A percentile compares a stretch with the other conserved stretches of the same genome.
phyloP scores from a whole-genome alignment of 129 eudicot species.

The Tagetes patula region DNA sequence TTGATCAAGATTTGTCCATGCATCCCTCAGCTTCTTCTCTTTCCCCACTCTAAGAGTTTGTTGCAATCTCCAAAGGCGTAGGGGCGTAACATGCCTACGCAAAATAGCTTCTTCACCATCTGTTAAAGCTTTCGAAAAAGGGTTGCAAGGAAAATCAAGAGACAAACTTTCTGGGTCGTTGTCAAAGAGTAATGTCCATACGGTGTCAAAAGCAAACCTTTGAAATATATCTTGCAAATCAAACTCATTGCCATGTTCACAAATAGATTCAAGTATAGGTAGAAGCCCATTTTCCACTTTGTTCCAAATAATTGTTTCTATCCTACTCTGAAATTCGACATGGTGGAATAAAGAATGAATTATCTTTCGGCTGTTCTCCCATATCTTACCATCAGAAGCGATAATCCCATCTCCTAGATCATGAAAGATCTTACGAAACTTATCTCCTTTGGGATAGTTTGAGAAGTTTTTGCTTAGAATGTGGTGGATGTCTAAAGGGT shows the following conservation, averaged over 20 bases:
- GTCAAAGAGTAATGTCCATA: conserved; percentile 29
- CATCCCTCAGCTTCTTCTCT: conserved; percentile 3
- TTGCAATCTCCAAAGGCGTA: conserved; percentile 20
- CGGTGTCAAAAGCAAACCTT: conserved; percentile 44
- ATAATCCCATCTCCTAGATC: conserved; percentile 42
- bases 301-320: conserved; percentile 10
- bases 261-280: conserved; percentile 5
- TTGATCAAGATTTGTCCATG: background rate
- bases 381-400: conserved; percentile 29
- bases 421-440: conserved; percentile 36
- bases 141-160: conserved; percentile 26
- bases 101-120: conserved; percentile 34
- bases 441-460: conserved; percentile 39
- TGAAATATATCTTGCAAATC: conserved; percentile 54
- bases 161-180: conserved; percentile 38
- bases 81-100: conserved; percentile 42
- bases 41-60: background rate
- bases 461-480: background rate
- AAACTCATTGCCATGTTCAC: conserved; percentile 4
- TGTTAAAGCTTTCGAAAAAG: conserved; percentile 26
- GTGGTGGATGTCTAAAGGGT: too few relatives aligned
- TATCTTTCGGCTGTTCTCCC: conserved; percentile 37
- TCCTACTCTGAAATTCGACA: background rate
- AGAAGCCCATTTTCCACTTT: conserved; percentile 20
- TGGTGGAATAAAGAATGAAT: background rate